These are phyloP conservation scores for Scheffersomyces parashehatae DNA, from an alignment of 1,139 yeast genomes.

Conservation along the genomic window DNA sequence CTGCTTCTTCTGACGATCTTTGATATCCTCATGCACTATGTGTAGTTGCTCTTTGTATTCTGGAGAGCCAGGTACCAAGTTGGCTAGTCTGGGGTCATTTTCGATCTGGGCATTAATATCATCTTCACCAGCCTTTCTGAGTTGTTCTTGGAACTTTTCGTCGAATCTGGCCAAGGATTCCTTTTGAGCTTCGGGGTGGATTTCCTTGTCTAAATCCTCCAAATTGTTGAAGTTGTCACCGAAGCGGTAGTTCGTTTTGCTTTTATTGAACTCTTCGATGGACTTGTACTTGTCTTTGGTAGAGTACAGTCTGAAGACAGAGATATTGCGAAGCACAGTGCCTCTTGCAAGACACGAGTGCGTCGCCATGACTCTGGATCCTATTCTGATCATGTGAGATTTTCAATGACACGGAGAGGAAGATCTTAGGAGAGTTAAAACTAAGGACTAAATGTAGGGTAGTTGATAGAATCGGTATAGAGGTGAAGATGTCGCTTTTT, in stretches of 20 bases:
- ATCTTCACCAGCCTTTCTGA: constrained; percentile 14
- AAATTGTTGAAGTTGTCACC: constrained; percentile 25
- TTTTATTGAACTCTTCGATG: constrained; percentile 43
- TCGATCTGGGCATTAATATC: constrained; percentile 28
- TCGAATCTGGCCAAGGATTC: constrained; percentile 12
- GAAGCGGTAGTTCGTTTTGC: constrained; percentile 35
- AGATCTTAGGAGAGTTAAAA: no score
- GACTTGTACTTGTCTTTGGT: constrained; percentile 9
- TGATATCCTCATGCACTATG: constrained; percentile 30
- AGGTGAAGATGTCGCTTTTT: no score
- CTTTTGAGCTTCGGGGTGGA: constrained; percentile 8
- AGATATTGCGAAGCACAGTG: no score
- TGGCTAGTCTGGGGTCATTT: constrained; percentile 35
- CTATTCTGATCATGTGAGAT: no score
- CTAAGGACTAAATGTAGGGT: no score
- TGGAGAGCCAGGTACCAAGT: constrained; percentile 33
- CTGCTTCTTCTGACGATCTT: constrained; percentile 21
- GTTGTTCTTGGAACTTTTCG: constrained; percentile 7
- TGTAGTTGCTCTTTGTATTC: constrained; percentile 39
- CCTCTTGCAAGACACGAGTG: no score
- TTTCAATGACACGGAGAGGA: no score
- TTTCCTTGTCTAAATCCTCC: constrained; percentile 20
- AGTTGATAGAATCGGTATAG: no score
- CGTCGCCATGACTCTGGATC: no score
- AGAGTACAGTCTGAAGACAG: neutral